Conservation (phyloP, 352 stramenopile genomes). For the Plasmopara muralis region DNA sequence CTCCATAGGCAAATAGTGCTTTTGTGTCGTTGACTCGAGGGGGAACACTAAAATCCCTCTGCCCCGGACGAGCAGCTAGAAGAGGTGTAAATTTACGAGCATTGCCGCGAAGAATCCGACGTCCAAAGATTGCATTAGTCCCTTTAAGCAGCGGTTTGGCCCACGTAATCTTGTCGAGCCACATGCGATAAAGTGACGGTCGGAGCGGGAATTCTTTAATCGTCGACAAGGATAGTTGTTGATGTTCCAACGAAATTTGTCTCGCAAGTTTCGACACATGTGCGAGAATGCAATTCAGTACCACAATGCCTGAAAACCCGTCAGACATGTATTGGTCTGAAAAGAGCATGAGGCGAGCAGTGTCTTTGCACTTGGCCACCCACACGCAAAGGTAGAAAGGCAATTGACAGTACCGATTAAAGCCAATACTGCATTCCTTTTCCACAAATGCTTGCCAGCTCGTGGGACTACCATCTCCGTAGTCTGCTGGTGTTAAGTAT, state of each 20-base stretch:
- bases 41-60: constrained; percentile 31
- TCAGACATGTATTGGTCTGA: constrained; percentile 47
- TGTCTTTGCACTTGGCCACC: constrained; percentile 21
- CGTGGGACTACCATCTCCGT: constrained; percentile 18
- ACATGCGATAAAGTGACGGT: constrained; percentile 29
- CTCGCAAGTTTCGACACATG: constrained; percentile 18
- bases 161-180: constrained; percentile 20
- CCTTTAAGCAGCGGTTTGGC: constrained; percentile 22
- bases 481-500: constrained; percentile 13
- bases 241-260: constrained; percentile 4
- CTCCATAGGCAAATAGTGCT: constrained; percentile 36
- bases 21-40: constrained; percentile 23
- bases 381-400: constrained; percentile 34
- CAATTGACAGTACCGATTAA: constrained; percentile 32
- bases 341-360: constrained; percentile 33
- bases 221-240: background rate
- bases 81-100: constrained; percentile 24
- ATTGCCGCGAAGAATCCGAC: constrained; percentile 16
- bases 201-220: constrained; percentile 21
- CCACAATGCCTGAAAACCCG: constrained; percentile 26
- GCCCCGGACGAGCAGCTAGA: constrained; percentile 15
- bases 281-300: constrained; percentile 39
- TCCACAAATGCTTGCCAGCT: constrained; percentile 42
- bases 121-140: constrained; percentile 18
- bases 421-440: constrained; percentile 31